These are phyloP conservation scores for Chrysanthemum lavandulifolium DNA, from an alignment of 129 eudicot genomes.

Conservation along the genomic window DNA sequence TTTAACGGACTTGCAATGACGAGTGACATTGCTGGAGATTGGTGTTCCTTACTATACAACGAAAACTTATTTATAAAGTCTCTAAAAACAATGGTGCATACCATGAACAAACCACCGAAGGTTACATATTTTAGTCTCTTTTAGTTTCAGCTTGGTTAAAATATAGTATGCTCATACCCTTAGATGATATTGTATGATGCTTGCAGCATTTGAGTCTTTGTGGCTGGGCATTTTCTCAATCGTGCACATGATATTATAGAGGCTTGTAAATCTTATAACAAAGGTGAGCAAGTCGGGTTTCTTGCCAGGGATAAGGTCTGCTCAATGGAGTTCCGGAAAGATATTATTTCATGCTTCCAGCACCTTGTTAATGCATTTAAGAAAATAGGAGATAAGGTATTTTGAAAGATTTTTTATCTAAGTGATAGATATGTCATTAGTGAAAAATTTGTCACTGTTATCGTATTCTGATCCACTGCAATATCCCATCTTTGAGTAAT, in stretches of 20 bases:
- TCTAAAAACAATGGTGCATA: constrained; percentile 47
- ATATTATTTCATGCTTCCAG: constrained; percentile 31
- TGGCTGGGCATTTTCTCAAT: constrained; percentile 49
- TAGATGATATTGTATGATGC: background rate
- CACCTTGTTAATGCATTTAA: constrained; percentile 37
- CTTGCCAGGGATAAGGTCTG: constrained; percentile 38
- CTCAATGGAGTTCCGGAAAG: constrained; percentile 37
- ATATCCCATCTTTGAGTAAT: no score
- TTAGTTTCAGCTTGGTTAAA: background rate
- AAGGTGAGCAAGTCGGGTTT: constrained; percentile 51
- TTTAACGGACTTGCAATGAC: background rate
- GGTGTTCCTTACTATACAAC: constrained; percentile 38
- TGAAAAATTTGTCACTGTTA: no score
- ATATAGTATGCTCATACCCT: background rate
- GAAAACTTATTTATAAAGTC: constrained; percentile 36
- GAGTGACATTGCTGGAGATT: constrained; percentile 11
- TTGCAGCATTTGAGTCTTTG: constrained; percentile 60
- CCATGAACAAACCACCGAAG: constrained; percentile 56
- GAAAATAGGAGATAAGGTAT: constrained; percentile 28
- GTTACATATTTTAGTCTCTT: constrained; percentile 22
- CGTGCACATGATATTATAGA: constrained; percentile 43
- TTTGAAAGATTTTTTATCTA: no score
- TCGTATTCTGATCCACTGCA: no score
- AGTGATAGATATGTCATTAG: no score
- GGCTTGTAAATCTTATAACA: constrained; percentile 55